These are phyloP conservation scores for Gleditsia sinensis DNA, from an alignment of 306 rosid genomes.

Conservation along the genomic window DNA sequence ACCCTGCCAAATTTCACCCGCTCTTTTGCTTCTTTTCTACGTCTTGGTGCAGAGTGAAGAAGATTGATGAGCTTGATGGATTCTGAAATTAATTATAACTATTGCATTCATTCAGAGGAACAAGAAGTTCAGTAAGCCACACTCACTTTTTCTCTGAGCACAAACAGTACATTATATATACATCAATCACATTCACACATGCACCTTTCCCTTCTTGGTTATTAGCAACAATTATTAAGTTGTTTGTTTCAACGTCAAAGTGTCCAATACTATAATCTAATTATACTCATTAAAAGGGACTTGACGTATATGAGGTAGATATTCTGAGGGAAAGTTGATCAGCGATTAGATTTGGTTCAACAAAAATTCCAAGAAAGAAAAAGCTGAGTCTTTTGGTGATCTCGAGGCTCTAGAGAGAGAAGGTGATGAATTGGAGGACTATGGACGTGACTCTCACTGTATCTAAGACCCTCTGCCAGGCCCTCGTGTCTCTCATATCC, in stretches of 20 bases:
- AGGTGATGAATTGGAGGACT: conserved; percentile 56
- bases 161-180: conserved; percentile 42
- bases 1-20: conserved; percentile 56
- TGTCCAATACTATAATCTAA: neutral
- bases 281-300: conserved; percentile 31
- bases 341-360: conserved; percentile 53
- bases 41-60: conserved; percentile 55
- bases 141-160: conserved; percentile 46
- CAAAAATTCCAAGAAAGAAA: conserved; percentile 48
- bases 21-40: conserved; percentile 73
- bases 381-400: conserved; percentile 45
- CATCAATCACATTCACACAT: neutral
- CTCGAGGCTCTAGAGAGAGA: conserved; percentile 51
- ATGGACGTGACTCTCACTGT: conserved; percentile 42
- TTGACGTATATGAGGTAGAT: conserved; percentile 33
- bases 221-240: conserved; percentile 16
- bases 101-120: conserved; percentile 42
- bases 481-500: conserved; percentile 39
- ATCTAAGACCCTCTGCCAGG: conserved; percentile 27
- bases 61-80: conserved; percentile 74
- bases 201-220: conserved; percentile 8
- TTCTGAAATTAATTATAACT: conserved; percentile 50
- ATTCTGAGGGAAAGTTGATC: conserved; percentile 43
- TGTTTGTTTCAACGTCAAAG: conserved; percentile 29
- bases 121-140: conserved; percentile 45